Evolutionary conservation across 108 stramenopile species (phyloP).

Genomic region (Fragilaria crotonensis): DNA sequence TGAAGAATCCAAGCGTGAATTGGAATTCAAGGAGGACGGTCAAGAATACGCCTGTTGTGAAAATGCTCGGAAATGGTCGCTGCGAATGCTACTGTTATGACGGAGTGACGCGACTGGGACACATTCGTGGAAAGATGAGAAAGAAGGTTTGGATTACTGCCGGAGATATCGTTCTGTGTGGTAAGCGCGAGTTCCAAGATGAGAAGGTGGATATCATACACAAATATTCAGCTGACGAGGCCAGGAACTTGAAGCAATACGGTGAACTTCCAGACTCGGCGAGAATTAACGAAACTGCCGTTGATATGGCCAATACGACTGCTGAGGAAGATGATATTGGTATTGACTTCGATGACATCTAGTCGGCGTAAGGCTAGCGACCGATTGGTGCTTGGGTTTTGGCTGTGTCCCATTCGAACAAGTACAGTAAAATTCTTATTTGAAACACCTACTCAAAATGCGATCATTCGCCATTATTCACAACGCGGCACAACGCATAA

Average conservation of each 20-base stretch:
- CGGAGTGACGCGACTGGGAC: conserved; percentile 95
- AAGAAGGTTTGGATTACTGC: conserved; percentile 98
- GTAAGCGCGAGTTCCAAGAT: conserved; percentile 98
- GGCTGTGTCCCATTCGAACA: no score
- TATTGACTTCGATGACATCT: conserved; percentile 94
- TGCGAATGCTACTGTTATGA: conserved; percentile 99
- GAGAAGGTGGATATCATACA: conserved; percentile 99
- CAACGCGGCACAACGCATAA: no score
- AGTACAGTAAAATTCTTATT: no score
- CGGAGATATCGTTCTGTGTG: conserved; percentile 97
- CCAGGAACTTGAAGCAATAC: conserved; percentile 97
- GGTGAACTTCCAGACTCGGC: conserved; percentile 98
- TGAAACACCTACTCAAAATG: no score
- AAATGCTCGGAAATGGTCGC: conserved; percentile 98
- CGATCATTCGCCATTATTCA: no score
- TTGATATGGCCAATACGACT: conserved; percentile 97
- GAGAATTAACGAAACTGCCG: conserved; percentile 98
- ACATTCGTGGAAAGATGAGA: conserved; percentile 99
- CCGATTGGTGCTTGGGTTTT: no score
- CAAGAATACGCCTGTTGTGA: conserved; percentile 89
- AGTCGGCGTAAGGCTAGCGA: no score
- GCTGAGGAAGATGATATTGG: conserved; percentile 87
- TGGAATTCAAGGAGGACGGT: conserved; percentile 98
- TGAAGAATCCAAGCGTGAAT: conserved; percentile 98
- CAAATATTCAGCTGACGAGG: conserved; percentile 99